Percentiles rank a stretch among this genome's conserved stretches.
Conservation (phyloP, 257 asterid species). For the Scutellaria baicalensis region DNA sequence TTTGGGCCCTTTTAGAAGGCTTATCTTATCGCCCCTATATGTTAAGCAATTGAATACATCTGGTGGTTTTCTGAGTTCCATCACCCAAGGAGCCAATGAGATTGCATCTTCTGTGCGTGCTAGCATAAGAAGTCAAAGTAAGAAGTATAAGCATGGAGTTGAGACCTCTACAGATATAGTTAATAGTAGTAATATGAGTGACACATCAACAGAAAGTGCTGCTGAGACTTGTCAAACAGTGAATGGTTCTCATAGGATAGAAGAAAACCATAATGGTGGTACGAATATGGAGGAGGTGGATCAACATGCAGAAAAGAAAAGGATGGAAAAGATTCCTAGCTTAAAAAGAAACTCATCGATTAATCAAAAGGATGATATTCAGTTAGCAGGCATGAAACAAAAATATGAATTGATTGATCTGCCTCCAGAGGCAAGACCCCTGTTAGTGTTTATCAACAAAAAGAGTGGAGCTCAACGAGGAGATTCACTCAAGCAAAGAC, state of each 20-base stretch:
- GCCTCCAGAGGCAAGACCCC: constrained; percentile 89
- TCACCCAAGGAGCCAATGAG: constrained; percentile 97
- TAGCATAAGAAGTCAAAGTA: constrained; percentile 76
- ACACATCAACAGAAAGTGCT: constrained; percentile 41
- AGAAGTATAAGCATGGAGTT: constrained; percentile 58
- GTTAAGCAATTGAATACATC: constrained; percentile 59
- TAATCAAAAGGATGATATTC: constrained; percentile 61
- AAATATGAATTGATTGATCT: constrained; percentile 81
- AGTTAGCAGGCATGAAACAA: constrained; percentile 43
- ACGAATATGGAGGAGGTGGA: constrained; percentile 36
- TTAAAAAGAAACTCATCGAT: constrained; percentile 56
- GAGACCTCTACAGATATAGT: constrained; percentile 47
- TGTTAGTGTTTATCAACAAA: constrained; percentile 79
- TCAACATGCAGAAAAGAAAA: constrained; percentile 45
- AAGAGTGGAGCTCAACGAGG: constrained; percentile 99
- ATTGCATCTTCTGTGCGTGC: constrained; percentile 97
- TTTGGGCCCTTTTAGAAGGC: constrained; percentile 83
- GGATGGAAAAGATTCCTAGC: constrained; percentile 43
- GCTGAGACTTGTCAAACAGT: constrained; percentile 34
- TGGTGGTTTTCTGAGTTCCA: constrained; percentile 82
- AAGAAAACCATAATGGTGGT: constrained; percentile 45
- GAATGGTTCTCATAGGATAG: constrained; percentile 41
- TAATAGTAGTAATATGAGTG: constrained; percentile 47
- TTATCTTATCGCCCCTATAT: constrained; percentile 77
- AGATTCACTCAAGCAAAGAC: constrained; percentile 67